A percentile compares a stretch with the other conserved stretches of the same genome.
Conservation (phyloP, 306 rosid genomes). For the Glycine tomentella region DNA sequence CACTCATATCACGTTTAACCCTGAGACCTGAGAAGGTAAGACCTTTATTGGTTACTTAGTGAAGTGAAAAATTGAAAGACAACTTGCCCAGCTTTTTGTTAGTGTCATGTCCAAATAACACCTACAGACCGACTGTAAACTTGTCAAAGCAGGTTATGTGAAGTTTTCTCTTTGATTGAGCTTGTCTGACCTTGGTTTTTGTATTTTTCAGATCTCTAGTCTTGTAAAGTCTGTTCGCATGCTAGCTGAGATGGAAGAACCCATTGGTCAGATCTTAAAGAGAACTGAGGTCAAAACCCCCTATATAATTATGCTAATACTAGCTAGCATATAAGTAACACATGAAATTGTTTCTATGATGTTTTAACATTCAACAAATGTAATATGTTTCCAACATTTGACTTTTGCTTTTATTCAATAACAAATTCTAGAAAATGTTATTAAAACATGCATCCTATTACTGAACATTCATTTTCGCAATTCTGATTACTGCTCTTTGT, state of each 20-base stretch:
- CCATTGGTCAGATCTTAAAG: slow-evolving; percentile 75
- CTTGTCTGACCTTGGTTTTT: slow-evolving; percentile 35
- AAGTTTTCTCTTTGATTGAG: slow-evolving; percentile 4
- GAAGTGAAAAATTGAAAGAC: slow-evolving; percentile 32
- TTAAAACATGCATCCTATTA: not conserved
- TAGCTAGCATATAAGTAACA: not conserved
- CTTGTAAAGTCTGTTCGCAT: slow-evolving; percentile 81
- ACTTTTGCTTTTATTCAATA: not conserved
- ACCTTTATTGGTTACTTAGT: slow-evolving; percentile 23
- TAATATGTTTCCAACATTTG: not conserved
- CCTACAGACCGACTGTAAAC: not conserved
- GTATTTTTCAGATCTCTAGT: slow-evolving; percentile 63
- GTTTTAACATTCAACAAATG: slow-evolving; percentile 5
- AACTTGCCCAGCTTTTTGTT: not conserved
- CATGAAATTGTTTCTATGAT: not conserved
- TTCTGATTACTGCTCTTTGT: slow-evolving; percentile 50
- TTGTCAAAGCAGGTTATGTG: not conserved
- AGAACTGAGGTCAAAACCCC: slow-evolving; percentile 74
- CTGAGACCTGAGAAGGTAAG: slow-evolving; percentile 82
- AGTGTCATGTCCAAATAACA: slow-evolving; percentile 40
- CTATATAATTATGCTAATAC: slow-evolving; percentile 13
- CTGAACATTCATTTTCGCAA: slow-evolving; percentile 29
- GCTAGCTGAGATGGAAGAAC: slow-evolving; percentile 88
- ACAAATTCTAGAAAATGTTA: slow-evolving; percentile 16
- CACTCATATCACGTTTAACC: slow-evolving; percentile 80